Conservation (phyloP, 176 grass and related monocot genomes). For the Triticum dicoccoides region DNA sequence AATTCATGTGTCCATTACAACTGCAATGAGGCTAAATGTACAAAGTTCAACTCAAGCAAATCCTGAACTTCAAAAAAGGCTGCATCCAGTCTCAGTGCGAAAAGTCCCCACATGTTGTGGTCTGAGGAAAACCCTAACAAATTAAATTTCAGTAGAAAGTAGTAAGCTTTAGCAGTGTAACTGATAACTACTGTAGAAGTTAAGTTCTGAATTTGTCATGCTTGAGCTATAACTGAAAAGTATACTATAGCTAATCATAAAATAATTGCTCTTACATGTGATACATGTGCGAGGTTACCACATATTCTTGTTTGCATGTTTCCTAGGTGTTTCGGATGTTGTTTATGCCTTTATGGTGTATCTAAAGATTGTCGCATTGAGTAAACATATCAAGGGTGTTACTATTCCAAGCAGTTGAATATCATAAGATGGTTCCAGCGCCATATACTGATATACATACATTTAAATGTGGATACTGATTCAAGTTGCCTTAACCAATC, state of each 20-base stretch:
- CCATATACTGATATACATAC: background rate
- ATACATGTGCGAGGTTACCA: background rate
- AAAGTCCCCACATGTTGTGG: background rate
- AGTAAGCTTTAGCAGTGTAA: background rate
- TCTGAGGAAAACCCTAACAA: background rate
- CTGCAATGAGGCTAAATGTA: background rate
- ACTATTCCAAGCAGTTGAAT: background rate
- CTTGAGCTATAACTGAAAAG: background rate
- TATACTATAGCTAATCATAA: slow-evolving; percentile 1
- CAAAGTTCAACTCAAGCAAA: background rate
- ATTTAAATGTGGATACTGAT: background rate
- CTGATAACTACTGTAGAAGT: background rate
- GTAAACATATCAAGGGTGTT: background rate
- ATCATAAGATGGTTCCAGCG: background rate
- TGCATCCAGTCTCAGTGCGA: background rate
- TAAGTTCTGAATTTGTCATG: background rate
- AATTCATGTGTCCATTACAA: background rate
- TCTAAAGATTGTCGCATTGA: background rate
- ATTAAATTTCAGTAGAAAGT: slow-evolving; percentile 8
- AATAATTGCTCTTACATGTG: background rate
- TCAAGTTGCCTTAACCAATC: background rate
- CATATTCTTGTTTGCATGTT: background rate
- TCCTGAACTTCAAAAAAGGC: background rate
- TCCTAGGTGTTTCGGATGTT: background rate
- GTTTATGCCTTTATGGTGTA: background rate